Evolutionary conservation across 176 grass and related monocot species (phyloP).

Genomic region (Puccinellia tenuiflora): DNA sequence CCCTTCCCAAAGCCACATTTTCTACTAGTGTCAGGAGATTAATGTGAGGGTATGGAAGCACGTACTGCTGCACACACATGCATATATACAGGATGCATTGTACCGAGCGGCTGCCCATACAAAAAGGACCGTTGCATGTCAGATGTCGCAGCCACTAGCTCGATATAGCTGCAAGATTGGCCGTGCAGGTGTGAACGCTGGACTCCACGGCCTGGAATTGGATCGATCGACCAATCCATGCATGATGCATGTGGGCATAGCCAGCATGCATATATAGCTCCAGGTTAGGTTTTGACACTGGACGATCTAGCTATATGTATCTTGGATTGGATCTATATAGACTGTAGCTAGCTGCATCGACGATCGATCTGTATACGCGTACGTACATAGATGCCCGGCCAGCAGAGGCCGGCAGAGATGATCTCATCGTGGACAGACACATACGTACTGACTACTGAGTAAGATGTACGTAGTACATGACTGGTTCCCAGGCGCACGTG

Average conservation of each 20-base stretch:
- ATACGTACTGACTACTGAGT: not conserved
- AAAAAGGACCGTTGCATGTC: not conserved
- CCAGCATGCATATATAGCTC: not conserved
- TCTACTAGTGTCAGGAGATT: too few species aligned
- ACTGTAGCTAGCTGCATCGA: not conserved
- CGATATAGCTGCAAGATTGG: not conserved
- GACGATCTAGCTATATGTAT: not conserved
- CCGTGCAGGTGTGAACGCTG: not conserved
- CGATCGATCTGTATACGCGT: not conserved
- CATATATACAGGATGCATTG: too few species aligned
- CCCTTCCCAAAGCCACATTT: too few species aligned
- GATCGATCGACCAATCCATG: not conserved
- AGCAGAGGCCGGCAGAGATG: not conserved
- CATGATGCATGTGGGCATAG: not conserved
- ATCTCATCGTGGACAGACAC: not conserved
- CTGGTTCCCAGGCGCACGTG: not conserved
- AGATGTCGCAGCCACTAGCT: not conserved
- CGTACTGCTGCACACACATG: too few species aligned
- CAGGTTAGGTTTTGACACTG: not conserved
- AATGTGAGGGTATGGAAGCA: too few species aligned
- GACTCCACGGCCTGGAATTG: not conserved
- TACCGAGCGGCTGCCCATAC: too few species aligned
- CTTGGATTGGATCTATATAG: not conserved
- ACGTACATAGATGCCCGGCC: not conserved
- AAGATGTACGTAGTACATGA: too few species aligned